Base-by-base conservation (phyloP, 495 filamentous ascomycete species). In the Zalerion maritima region DNA sequence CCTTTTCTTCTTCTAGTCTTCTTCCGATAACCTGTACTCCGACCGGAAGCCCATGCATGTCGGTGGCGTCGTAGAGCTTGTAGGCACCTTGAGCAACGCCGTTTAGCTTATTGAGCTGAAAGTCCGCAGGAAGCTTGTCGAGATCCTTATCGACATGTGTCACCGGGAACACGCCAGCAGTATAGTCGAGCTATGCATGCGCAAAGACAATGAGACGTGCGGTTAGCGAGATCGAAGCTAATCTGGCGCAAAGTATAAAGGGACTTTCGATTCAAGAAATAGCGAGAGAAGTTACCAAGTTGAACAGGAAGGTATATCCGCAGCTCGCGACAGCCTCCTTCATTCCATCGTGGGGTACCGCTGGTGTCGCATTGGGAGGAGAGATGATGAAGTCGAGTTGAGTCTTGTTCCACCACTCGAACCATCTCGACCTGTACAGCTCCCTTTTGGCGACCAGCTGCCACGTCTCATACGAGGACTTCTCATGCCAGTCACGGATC, bases 221-320 rank as follows among this genome's bases (percentile, higher is more conserved):
- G 11, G 14, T 45, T 37, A 40, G 26, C 3, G 28, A 28, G 5
- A 24, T 10, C 12, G 21, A 13, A 12, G 35, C 20, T 9, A 5
- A 25, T 11, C 15, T 6, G 3, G 6, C 8, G 12, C 6, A 18
- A n/a, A 3, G 9, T n/a, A 7, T 4, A 24, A 3, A 17, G 1
- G 4, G 20, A 24, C n/a, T n/a, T n/a, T n/a, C n/a, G n/a, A n/a
- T n/a, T n/a, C 14, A 17, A 28, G 36, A 11, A 1, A 10, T 14
- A 10, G 13, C 20, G n/a, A 10, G 16, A 23, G 28, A 6, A 45
- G 63, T 49, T 54, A 75, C 75, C 38, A 94, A 33, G 43, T 94
- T 97, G 63, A 87, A 97, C 31, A 97, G 57, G 47, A 97, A 94
- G 0, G 87, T 94, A 49, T 97, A 96, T 2, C 85, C 86, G 43